Evolutionary conservation across 2,329 filamentous ascomycete genomes (phyloP).

Genomic region (Hirsutella rhossiliensis): DNA sequence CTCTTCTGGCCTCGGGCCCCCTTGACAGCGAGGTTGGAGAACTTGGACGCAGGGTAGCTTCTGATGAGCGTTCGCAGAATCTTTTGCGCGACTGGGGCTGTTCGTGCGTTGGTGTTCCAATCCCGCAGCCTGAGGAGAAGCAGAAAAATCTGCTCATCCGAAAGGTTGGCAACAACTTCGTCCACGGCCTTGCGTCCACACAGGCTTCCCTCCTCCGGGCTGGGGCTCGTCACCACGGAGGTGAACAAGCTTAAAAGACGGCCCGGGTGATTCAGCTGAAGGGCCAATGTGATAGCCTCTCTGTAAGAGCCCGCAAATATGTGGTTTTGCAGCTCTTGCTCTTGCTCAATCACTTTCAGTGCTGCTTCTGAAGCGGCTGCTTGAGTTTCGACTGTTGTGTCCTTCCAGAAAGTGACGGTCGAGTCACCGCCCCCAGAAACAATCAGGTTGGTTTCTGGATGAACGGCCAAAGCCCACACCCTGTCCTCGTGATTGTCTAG

Average conservation of each 20-base stretch:
- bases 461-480: constrained; percentile 77
- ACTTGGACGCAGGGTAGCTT: constrained; percentile 66
- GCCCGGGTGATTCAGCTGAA: constrained; percentile 89
- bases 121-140: constrained; percentile 76
- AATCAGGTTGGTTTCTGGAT: constrained; percentile 57
- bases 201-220: constrained; percentile 49
- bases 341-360: constrained; percentile 76
- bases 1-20: constrained; percentile 48
- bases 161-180: constrained; percentile 65
- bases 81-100: constrained; percentile 72
- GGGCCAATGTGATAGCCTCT: constrained; percentile 80
- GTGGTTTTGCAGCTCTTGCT: constrained; percentile 88
- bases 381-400: constrained; percentile 74
- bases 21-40: constrained; percentile 57
- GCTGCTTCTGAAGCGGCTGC: constrained; percentile 61
- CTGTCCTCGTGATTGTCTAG: constrained; percentile 95
- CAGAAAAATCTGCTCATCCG: constrained; percentile 74
- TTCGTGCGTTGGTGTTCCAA: constrained; percentile 95
- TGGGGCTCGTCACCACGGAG: constrained; percentile 54
- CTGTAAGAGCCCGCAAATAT: constrained; percentile 81
- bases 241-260: constrained; percentile 77
- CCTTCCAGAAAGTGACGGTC: constrained; percentile 89
- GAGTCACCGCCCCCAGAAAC: constrained; percentile 89
- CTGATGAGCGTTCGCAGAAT: constrained; percentile 70
- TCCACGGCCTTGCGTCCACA: constrained; percentile 63